Base-by-base conservation (phyloP, 495 filamentous ascomycete genomes). In the Evansstolkia leycettana region DNA sequence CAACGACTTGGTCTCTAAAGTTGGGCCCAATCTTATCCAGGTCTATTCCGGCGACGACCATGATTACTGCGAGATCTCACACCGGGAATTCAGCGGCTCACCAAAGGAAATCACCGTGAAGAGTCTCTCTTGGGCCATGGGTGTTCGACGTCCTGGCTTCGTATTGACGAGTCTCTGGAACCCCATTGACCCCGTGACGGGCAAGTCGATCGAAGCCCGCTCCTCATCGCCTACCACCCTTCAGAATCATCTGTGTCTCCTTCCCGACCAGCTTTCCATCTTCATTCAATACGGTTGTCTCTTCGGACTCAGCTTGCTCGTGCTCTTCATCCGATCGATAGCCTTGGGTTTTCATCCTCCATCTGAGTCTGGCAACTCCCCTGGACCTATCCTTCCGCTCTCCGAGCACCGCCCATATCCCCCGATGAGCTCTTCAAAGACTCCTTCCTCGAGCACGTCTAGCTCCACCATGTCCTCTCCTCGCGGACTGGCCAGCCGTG, bases 1-100 rank as follows among this genome's bases (percentile, higher is more conserved):
- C 2, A 65, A 73, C 11, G 71, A 76, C 20, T 50, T 95, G 10
- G 57, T 93, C 17, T 68, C 78, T 14, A 77, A 75, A 33, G 67
- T 85, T 18, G 84, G 85, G 13, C 76, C 85, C 31, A 76, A 94
- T 12, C 38, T 69, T 6, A 45, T 60, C 10, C 77, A 87, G 34
- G 78, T 84, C 27, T 96, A 95, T 52, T 93, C 86, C 1, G 92
- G 92, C 1, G 92, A 99, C 47, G 92, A 99, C 55, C 92, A 99
- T 57, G 92, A 99, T 56, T 94, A 96, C 60, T 99, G 92, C 58
- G 87, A 94, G 37, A 57, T 96, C 16, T 58, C 72, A 1, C 92
- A 99, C 51, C 66, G 64, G 8, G 69, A 77, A 31, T 82, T 75
- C 39, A 72, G 66, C 7, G 72, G 70, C 28, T 73, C 73, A 0